Percentiles rank a stretch among this genome's conserved stretches.
phyloP scores from a whole-genome alignment of 2,329 filamentous ascomycete genomes.

The Ilyonectria sp. region DNA sequence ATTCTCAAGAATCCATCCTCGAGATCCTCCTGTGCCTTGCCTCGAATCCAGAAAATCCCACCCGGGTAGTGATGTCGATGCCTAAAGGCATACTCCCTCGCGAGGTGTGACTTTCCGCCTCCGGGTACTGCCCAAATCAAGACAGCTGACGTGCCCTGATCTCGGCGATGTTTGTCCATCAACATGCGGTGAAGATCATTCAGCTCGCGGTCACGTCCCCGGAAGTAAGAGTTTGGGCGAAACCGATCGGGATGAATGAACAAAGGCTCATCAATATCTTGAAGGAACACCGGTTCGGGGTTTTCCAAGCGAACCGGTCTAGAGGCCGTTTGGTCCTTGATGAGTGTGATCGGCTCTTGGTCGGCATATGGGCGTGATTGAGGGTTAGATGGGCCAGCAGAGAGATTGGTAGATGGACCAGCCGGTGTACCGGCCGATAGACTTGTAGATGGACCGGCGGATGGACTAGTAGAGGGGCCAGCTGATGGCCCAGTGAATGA shows the following conservation, averaged over 20 bases:
- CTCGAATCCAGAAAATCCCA: constrained; percentile 45
- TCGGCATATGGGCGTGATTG: constrained; percentile 8
- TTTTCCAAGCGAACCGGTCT: constrained; percentile 15
- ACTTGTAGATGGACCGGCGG: neutral
- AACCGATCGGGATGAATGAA: constrained; percentile 46
- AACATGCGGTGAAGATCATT: constrained; percentile 42
- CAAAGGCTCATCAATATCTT: constrained; percentile 25
- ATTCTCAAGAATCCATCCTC: constrained; percentile 46
- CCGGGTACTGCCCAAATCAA: constrained; percentile 44
- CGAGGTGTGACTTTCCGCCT: constrained; percentile 44
- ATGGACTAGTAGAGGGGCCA: neutral
- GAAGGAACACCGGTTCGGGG: constrained; percentile 6
- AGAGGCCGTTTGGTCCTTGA: constrained; percentile 14
- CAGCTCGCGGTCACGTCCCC: constrained; percentile 36
- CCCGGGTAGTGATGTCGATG: constrained; percentile 41
- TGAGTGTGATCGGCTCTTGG: neutral
- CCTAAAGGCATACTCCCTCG: constrained; percentile 44
- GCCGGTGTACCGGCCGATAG: neutral
- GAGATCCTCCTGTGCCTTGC: constrained; percentile 44
- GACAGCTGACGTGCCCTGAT: constrained; percentile 43
- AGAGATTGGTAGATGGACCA: neutral
- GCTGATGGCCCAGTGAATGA: neutral
- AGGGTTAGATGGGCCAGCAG: neutral
- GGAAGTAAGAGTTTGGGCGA: constrained; percentile 44
- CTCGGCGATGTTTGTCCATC: constrained; percentile 37